Percentiles rank a stretch among this genome's conserved stretches.
phyloP scores from a whole-genome alignment of 345 rosid genomes.

The Aethionema arabicum region DNA sequence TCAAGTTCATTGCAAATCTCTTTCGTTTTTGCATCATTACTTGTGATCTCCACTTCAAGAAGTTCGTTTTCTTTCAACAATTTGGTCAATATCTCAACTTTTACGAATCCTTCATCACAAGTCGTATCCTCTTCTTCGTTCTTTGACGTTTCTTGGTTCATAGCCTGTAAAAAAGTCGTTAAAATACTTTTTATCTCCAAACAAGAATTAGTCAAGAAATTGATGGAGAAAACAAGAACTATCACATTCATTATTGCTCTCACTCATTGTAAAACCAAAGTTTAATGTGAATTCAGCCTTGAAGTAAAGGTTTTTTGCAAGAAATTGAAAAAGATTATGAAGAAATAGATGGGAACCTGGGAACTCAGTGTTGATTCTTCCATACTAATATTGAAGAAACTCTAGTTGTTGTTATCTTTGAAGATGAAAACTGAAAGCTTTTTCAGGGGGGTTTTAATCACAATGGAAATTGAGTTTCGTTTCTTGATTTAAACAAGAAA shows the following conservation, averaged over 20 bases:
- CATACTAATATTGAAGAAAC: slow-evolving; percentile 40
- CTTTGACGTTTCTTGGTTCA: slow-evolving; percentile 40
- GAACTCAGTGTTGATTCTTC: slow-evolving; percentile 51
- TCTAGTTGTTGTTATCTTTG: no score
- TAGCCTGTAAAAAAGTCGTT: slow-evolving; percentile 42
- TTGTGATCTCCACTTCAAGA: no score
- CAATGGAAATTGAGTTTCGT: no score
- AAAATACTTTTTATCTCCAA: slow-evolving; percentile 6
- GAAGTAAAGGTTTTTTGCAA: no score
- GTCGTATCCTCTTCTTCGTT: slow-evolving; percentile 76
- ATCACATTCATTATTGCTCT: not conserved
- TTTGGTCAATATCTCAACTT: slow-evolving; percentile 71
- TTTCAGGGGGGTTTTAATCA: no score
- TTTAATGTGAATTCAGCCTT: no score
- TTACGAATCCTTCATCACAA: slow-evolving; percentile 74
- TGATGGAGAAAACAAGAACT: no score
- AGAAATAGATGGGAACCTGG: slow-evolving; percentile 50
- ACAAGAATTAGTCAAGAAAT: not conserved
- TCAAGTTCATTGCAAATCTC: no score
- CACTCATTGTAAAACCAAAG: not conserved
- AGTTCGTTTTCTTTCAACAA: slow-evolving; percentile 37
- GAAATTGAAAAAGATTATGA: no score
- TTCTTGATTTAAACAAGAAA: no score
- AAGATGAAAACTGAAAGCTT: no score
- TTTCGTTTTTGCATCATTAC: no score